A percentile compares a stretch with the other conserved stretches of the same genome.
Evolutionary conservation across 495 filamentous ascomycete genomes (phyloP).

Genomic region (Xylaria nigripes): DNA sequence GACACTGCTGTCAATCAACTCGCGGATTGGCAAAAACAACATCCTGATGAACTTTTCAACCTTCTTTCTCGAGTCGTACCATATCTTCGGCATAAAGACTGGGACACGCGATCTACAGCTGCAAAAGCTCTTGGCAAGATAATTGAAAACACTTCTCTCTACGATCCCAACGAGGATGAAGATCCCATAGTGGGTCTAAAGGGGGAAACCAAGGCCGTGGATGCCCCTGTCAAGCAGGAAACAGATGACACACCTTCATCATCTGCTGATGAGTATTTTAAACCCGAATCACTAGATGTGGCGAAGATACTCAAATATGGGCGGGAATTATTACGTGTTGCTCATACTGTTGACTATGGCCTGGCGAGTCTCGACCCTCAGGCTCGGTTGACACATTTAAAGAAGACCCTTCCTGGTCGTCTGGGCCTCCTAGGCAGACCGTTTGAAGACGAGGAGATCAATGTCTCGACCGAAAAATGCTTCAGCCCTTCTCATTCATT

Average conservation of each 20-base stretch:
- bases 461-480: slow-evolving; percentile 31
- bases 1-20: slow-evolving; percentile 95
- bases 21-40: slow-evolving; percentile 92
- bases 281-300: slow-evolving; percentile 68
- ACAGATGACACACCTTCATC: slow-evolving; percentile 33
- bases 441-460: slow-evolving; percentile 78
- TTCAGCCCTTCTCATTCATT: slow-evolving; percentile 34
- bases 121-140: slow-evolving; percentile 91
- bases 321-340: slow-evolving; percentile 72
- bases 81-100: slow-evolving; percentile 83
- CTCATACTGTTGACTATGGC: slow-evolving; percentile 64
- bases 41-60: slow-evolving; percentile 95
- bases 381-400: slow-evolving; percentile 72
- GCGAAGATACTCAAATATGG: slow-evolving; percentile 71
- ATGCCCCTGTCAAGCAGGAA: slow-evolving; percentile 43
- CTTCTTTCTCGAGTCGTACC: slow-evolving; percentile 91
- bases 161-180: slow-evolving; percentile 72
- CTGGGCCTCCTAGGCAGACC: slow-evolving; percentile 72
- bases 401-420: slow-evolving; percentile 74
- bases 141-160: slow-evolving; percentile 75
- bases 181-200: slow-evolving; percentile 37
- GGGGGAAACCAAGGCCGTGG: slow-evolving; percentile 34
- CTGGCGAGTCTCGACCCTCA: slow-evolving; percentile 75
- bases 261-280: slow-evolving; percentile 51
- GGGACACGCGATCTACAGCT: slow-evolving; percentile 88